Percentiles rank a stretch among this genome's conserved stretches.
Evolutionary conservation across 2,329 filamentous ascomycete species (phyloP).

Genomic region (Fusarium drepaniforme): DNA sequence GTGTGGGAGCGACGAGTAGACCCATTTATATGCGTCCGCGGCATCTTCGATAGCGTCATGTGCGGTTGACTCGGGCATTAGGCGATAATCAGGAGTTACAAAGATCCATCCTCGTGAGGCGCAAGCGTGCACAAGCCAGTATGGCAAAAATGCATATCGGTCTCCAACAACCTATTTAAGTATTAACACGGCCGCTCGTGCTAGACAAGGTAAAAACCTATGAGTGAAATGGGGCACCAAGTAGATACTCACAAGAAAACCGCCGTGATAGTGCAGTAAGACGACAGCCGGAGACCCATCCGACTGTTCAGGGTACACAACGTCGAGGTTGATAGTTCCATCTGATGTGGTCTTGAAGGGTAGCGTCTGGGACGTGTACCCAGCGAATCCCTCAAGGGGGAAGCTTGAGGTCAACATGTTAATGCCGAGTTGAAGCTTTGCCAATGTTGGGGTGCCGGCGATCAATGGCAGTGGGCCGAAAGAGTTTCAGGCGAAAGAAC

Average conservation of each 20-base stretch:
- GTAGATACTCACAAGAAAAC: neutral
- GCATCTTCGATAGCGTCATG: conserved; percentile 30
- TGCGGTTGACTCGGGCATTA: conserved; percentile 35
- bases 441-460: neutral
- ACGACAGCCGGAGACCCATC: neutral
- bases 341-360: neutral
- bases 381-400: neutral
- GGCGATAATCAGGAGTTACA: conserved; percentile 37
- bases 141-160: conserved; percentile 31
- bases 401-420: neutral
- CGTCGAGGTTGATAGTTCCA: neutral
- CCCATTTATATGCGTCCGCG: conserved; percentile 36
- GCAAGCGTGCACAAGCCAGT: conserved; percentile 34
- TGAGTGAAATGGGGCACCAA: neutral
- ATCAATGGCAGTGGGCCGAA: neutral
- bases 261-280: neutral
- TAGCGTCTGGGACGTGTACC: neutral
- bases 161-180: conserved; percentile 33
- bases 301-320: neutral
- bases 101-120: conserved; percentile 39
- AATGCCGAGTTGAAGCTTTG: neutral
- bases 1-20: conserved; percentile 3
- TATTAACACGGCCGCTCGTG: neutral
- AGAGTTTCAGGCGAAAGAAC: neutral
- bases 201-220: neutral